phyloP scores from a whole-genome alignment of 495 filamentous ascomycete species.

The Podospora comata region DNA sequence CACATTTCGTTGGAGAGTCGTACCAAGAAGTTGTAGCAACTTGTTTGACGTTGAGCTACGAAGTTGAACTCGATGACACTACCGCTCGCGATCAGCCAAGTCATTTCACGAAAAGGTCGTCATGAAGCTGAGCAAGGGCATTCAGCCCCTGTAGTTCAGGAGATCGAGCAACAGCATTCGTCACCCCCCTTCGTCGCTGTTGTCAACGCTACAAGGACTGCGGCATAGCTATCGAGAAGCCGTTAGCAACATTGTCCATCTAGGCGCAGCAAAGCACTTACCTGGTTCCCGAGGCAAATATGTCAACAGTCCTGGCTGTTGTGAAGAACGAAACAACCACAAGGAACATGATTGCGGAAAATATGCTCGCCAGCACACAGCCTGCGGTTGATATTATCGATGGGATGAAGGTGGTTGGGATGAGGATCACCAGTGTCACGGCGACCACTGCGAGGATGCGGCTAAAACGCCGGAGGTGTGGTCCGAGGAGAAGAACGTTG shows the following conservation, averaged over 20 bases:
- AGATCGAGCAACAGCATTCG: background rate
- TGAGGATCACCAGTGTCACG: background rate
- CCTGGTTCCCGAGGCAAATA: background rate
- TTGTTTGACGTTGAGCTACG: background rate
- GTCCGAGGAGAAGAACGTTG: background rate
- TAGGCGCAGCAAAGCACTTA: background rate
- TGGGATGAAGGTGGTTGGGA: background rate
- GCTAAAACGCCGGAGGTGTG: background rate
- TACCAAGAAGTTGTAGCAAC: background rate
- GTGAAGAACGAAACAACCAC: background rate
- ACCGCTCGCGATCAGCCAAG: background rate
- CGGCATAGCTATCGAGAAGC: background rate
- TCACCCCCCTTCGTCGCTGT: background rate
- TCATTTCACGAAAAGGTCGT: background rate
- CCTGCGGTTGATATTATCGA: background rate
- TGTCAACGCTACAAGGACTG: background rate
- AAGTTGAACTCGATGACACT: background rate
- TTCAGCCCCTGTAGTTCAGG: background rate
- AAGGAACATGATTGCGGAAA: background rate
- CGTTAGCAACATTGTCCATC: background rate
- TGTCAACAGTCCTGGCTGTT: background rate
- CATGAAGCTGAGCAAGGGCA: background rate
- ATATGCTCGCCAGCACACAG: background rate
- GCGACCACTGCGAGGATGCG: background rate
- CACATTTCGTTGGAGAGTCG: background rate